Percentiles rank a stretch among this genome's conserved stretches.
phyloP scores from a whole-genome alignment of 148 eudicot genomes.

The Dysphania ambrosioides region DNA sequence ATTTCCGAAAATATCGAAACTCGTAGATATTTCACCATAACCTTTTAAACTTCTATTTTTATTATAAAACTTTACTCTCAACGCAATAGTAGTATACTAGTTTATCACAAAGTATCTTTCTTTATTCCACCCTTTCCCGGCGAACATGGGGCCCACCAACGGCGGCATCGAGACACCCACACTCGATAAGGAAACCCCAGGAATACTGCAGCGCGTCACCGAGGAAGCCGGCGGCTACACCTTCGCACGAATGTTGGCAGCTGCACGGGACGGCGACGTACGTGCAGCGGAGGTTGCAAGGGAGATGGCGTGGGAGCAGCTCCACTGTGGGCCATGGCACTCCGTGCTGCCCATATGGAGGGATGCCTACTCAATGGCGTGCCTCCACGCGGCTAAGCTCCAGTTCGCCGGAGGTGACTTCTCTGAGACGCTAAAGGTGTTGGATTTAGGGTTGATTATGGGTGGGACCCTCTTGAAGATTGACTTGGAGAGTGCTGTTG shows the following conservation, averaged over 20 bases:
- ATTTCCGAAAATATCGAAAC: slow-evolving; percentile 26
- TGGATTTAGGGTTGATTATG: slow-evolving; percentile 93
- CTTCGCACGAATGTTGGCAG: slow-evolving; percentile 50
- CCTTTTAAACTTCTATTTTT: not conserved
- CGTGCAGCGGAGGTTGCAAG: slow-evolving; percentile 80
- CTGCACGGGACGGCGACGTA: slow-evolving; percentile 38
- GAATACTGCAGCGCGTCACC: slow-evolving; percentile 48
- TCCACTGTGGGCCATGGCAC: slow-evolving; percentile 91
- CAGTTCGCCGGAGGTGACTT: slow-evolving; percentile 41
- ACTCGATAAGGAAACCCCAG: slow-evolving; percentile 32
- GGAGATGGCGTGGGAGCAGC: slow-evolving; percentile 99
- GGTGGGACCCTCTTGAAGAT: slow-evolving; percentile 56
- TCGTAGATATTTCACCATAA: slow-evolving; percentile 17
- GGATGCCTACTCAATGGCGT: slow-evolving; percentile 91
- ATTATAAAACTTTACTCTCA: not conserved
- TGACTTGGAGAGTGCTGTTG: slow-evolving; percentile 54
- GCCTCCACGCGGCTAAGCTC: slow-evolving; percentile 58
- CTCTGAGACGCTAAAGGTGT: slow-evolving; percentile 46
- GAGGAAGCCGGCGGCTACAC: slow-evolving; percentile 89
- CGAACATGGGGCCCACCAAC: slow-evolving; percentile 11
- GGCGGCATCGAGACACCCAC: slow-evolving; percentile 43
- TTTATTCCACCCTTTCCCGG: not conserved
- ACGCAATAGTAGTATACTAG: too few species aligned
- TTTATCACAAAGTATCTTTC: too few species aligned
- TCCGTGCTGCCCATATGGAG: slow-evolving; percentile 78